phyloP scores from a whole-genome alignment of 306 rosid genomes.

The Cotoneaster glaucophyllus region DNA sequence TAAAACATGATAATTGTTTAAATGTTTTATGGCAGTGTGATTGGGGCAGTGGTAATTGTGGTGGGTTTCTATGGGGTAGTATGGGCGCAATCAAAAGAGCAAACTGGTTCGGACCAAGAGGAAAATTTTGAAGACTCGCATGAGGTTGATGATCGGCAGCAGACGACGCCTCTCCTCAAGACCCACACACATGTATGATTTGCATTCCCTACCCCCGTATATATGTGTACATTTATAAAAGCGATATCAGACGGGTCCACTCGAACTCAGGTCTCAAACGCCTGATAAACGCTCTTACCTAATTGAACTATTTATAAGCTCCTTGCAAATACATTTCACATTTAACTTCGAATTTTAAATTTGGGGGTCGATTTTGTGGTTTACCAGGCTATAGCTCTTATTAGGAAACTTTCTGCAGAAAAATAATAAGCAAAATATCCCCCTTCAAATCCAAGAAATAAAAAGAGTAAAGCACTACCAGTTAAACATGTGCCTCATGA shows the following conservation, averaged over 20 bases:
- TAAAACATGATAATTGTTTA: background rate
- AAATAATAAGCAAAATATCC: background rate
- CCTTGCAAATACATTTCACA: too few species aligned
- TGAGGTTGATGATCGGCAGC: constrained; percentile 10
- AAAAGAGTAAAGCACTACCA: background rate
- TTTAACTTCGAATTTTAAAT: too few species aligned
- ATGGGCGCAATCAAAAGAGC: constrained; percentile 53
- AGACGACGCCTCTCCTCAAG: constrained; percentile 32
- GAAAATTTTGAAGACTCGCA: background rate
- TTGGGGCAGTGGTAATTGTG: constrained; percentile 42
- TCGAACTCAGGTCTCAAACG: too few species aligned
- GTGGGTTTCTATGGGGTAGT: constrained; percentile 50
- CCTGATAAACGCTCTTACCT: too few species aligned
- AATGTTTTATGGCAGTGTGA: constrained; percentile 17
- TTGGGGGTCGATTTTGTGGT: too few species aligned
- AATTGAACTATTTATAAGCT: too few species aligned
- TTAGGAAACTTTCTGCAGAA: too few species aligned
- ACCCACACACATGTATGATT: constrained; percentile 4
- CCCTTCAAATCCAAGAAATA: background rate
- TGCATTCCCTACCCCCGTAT: too few species aligned
- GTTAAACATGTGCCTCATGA: background rate
- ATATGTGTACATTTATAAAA: too few species aligned
- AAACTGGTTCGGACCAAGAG: background rate
- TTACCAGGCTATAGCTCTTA: too few species aligned
- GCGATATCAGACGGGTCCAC: too few species aligned